phyloP scores from a whole-genome alignment of 371 early-diverging fungal species.

The Syncephalastrum sp. region DNA sequence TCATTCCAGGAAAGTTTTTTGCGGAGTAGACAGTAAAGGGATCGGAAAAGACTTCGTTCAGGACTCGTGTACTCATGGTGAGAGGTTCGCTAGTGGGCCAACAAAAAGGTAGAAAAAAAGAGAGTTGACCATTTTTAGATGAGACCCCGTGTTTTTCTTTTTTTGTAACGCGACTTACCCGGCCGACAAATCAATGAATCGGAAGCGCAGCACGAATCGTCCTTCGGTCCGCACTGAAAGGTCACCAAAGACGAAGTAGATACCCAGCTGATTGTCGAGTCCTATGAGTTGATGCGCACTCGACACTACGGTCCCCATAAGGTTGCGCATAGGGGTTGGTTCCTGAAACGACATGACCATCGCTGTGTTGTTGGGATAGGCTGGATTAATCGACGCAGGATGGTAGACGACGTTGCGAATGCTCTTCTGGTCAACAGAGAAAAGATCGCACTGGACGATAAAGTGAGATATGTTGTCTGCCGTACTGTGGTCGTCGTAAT shows the following conservation, averaged over 20 bases:
- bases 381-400: slow-evolving; percentile 20
- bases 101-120: slow-evolving; percentile 6
- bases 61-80: slow-evolving; percentile 29
- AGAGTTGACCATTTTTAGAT: slow-evolving; percentile 10
- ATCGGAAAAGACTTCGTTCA: slow-evolving; percentile 33
- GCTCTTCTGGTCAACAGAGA: slow-evolving; percentile 11
- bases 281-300: slow-evolving; percentile 23
- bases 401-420: slow-evolving; percentile 19
- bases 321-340: slow-evolving; percentile 19
- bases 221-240: slow-evolving; percentile 47
- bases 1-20: slow-evolving; percentile 66
- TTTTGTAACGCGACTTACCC: slow-evolving; percentile 17
- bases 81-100: slow-evolving; percentile 20
- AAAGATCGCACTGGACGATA: slow-evolving; percentile 19
- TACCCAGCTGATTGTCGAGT: slow-evolving; percentile 38
- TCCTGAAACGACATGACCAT: slow-evolving; percentile 19
- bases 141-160: slow-evolving; percentile 1
- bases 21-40: slow-evolving; percentile 52
- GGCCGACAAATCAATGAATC: slow-evolving; percentile 30
- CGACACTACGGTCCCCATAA: slow-evolving; percentile 14
- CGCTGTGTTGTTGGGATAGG: slow-evolving; percentile 17
- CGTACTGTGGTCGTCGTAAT: slow-evolving; percentile 2
- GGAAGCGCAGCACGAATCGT: slow-evolving; percentile 38
- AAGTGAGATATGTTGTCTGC: slow-evolving; percentile 17
- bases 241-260: slow-evolving; percentile 58